These are phyloP conservation scores for Entophlyctis luteolus DNA, from an alignment of 192 early-diverging fungal genomes.

Conservation along the genomic window DNA sequence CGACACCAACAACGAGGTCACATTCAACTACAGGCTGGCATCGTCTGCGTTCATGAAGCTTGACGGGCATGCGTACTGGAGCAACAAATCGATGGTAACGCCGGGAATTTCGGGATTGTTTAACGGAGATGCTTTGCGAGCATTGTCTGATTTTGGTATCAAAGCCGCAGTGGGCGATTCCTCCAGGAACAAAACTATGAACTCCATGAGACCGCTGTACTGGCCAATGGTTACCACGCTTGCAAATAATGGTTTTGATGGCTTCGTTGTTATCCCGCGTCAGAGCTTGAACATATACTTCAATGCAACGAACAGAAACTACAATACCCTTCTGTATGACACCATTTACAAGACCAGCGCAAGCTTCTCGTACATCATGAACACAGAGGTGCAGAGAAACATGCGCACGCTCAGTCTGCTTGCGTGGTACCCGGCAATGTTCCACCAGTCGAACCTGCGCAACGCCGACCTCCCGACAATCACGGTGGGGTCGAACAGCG, in stretches of 20 bases:
- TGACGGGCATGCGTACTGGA: slow-evolving; percentile 3
- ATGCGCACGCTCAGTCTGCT: neutral
- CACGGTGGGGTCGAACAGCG: neutral
- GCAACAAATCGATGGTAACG: slow-evolving; percentile 37
- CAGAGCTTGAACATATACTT: slow-evolving; percentile 41
- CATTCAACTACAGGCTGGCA: slow-evolving; percentile 39
- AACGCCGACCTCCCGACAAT: neutral
- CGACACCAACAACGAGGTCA: slow-evolving; percentile 37
- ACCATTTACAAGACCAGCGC: neutral
- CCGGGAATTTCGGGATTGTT: slow-evolving; percentile 43
- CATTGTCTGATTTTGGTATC: slow-evolving; percentile 37
- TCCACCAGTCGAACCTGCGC: slow-evolving; percentile 17
- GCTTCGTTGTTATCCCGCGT: slow-evolving; percentile 42
- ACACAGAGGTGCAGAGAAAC: neutral
- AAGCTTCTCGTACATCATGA: slow-evolving; percentile 1
- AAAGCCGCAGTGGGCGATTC: slow-evolving; percentile 33
- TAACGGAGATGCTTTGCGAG: slow-evolving; percentile 44
- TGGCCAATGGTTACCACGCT: slow-evolving; percentile 36
- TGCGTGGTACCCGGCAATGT: slow-evolving; percentile 16
- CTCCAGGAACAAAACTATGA: slow-evolving; percentile 25
- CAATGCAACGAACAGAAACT: slow-evolving; percentile 21
- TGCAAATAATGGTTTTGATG: slow-evolving; percentile 38
- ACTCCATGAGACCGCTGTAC: slow-evolving; percentile 19
- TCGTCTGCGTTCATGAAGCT: neutral
- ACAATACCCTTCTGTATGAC: slow-evolving; percentile 13